Conservation (phyloP, 1,284 basidiomycete species). For the Kalmanozyma brasiliensis region DNA sequence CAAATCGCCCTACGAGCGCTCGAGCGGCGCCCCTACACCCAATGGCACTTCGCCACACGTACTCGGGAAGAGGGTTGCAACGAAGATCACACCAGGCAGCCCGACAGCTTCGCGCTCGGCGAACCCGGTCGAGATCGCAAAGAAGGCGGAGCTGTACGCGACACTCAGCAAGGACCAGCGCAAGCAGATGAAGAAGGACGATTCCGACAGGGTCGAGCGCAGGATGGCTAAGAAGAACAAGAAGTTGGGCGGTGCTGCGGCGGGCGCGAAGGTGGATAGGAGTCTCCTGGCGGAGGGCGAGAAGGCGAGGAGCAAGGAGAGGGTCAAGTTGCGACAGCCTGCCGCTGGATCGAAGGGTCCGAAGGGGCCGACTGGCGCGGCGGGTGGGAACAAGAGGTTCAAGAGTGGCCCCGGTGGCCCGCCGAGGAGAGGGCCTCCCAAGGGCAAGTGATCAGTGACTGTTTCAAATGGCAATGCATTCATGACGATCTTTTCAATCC, state of each 20-base stretch:
- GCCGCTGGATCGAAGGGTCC: neutral
- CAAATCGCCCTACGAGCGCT: constrained; percentile 40
- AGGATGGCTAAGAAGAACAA: constrained; percentile 63
- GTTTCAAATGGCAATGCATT: no score
- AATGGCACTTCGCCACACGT: constrained; percentile 59
- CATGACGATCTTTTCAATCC: no score
- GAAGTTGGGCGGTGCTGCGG: constrained; percentile 31
- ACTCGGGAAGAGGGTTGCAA: constrained; percentile 3
- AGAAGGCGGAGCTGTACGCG: constrained; percentile 48
- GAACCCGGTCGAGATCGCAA: constrained; percentile 18
- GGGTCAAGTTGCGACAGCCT: constrained; percentile 36
- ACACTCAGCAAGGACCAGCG: constrained; percentile 59
- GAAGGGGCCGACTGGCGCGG: neutral
- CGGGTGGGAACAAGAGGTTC: constrained; percentile 18
- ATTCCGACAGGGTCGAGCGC: constrained; percentile 53
- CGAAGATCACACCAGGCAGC: constrained; percentile 23
- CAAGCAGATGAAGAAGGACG: constrained; percentile 55
- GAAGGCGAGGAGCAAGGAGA: constrained; percentile 43
- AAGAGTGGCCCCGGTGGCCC: constrained; percentile 9
- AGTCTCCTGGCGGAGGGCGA: constrained; percentile 30
- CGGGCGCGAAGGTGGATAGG: constrained; percentile 11
- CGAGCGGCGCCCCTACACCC: constrained; percentile 63
- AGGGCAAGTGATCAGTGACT: constrained; percentile 15
- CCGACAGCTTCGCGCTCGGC: constrained; percentile 7
- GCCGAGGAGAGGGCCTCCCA: constrained; percentile 10